These are phyloP conservation scores for Linum usitatissimum DNA, from an alignment of 345 rosid species.

Conservation along the genomic window DNA sequence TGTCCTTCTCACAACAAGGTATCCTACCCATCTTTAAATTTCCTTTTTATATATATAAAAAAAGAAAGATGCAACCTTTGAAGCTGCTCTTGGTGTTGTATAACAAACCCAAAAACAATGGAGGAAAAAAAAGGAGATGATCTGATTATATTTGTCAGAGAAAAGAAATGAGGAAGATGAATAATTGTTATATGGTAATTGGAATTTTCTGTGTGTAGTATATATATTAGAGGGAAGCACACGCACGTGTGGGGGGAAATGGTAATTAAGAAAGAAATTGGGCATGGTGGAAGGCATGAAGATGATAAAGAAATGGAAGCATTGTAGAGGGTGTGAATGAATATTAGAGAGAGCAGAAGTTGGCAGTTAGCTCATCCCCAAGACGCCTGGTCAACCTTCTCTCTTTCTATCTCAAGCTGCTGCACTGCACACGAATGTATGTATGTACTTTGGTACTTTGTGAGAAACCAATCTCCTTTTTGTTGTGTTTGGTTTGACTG, in stretches of 20 bases:
- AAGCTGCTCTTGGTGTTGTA: not conserved
- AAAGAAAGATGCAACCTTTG: not conserved
- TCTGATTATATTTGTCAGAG: no score
- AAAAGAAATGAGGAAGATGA: constrained; percentile 17
- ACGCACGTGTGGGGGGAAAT: constrained; percentile 28
- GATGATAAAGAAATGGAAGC: constrained; percentile 93
- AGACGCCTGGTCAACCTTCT: constrained; percentile 55
- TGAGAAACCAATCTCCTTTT: not conserved
- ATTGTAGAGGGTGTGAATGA: constrained; percentile 46
- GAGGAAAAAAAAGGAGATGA: constrained; percentile 2
- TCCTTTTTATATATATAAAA: not conserved
- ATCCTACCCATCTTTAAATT: constrained; percentile 57
- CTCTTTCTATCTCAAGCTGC: not conserved
- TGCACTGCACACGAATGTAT: not conserved
- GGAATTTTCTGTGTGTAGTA: not conserved
- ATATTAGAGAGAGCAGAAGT: constrained; percentile 22
- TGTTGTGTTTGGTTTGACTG: not conserved
- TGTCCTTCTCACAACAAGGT: constrained; percentile 92
- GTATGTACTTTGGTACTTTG: not conserved
- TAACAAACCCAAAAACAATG: not conserved
- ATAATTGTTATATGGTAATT: constrained; percentile 16
- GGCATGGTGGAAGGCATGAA: constrained; percentile 39
- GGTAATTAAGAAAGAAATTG: constrained; percentile 10
- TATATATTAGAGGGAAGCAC: not conserved
- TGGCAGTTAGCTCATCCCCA: constrained; percentile 92